Conservation (phyloP, 768 basidiomycete genomes). For the Mrakia gelida region DNA sequence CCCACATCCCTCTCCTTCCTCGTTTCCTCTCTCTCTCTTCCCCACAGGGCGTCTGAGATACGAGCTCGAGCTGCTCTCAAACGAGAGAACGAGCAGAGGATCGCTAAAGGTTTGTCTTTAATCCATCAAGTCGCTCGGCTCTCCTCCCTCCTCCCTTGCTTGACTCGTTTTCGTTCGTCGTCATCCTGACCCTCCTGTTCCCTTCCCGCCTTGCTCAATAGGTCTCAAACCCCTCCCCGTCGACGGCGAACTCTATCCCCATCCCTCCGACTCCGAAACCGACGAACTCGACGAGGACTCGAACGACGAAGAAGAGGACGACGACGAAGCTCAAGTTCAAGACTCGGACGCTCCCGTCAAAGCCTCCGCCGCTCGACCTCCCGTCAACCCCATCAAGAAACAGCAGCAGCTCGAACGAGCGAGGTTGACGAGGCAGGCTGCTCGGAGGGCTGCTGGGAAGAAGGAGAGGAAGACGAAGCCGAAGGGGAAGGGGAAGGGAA, state of each 20-base stretch:
- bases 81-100: neutral
- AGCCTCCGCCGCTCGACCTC: neutral
- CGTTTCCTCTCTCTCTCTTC: neutral
- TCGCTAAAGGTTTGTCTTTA: too few species aligned
- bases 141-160: too few species aligned
- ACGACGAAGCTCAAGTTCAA: neutral
- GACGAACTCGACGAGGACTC: neutral
- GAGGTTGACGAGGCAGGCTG: too few species aligned
- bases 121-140: too few species aligned
- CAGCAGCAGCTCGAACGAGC: neutral
- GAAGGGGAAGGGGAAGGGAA: neutral
- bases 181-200: too few species aligned
- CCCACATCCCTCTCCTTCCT: neutral
- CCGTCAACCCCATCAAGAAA: slow-evolving; percentile 2
- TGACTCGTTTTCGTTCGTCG: too few species aligned
- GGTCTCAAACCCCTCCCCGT: too few species aligned
- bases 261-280: neutral
- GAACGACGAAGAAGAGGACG: neutral
- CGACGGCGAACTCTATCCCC: too few species aligned
- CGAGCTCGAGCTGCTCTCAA: neutral
- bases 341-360: neutral
- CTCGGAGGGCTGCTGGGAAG: neutral
- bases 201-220: too few species aligned
- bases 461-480: neutral
- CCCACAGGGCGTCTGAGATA: neutral